Conservation (phyloP, 352 stramenopile genomes). For the Phytophthora ohioensis region DNA sequence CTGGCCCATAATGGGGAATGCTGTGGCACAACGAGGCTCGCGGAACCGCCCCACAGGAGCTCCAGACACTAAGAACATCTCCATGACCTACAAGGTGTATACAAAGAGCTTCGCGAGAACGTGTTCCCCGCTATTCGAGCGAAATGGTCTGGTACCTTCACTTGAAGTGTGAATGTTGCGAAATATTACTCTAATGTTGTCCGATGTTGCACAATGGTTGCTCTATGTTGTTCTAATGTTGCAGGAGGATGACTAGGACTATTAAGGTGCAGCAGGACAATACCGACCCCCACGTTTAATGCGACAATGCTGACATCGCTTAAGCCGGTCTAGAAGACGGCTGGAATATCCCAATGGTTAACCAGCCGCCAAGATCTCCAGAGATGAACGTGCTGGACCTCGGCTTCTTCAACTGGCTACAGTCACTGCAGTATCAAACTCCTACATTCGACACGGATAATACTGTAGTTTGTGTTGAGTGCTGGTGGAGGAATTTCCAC, state of each 20-base stretch:
- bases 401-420: not conserved
- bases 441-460: not conserved
- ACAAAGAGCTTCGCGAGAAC: conserved; percentile 4
- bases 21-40: not conserved
- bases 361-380: conserved; percentile 1
- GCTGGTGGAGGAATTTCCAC: too few species aligned
- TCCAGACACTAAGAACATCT: not conserved
- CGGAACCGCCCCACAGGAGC: conserved; percentile 2
- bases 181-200: not conserved
- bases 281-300: not conserved
- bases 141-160: not conserved
- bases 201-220: not conserved
- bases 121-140: conserved; percentile 16
- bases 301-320: conserved; percentile 6
- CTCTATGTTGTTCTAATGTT: not conserved
- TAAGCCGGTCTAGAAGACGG: not conserved
- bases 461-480: too few species aligned
- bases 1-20: conserved; percentile 15
- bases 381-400: conserved; percentile 1
- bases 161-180: not conserved
- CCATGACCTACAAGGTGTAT: not conserved
- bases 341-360: conserved; percentile 5
- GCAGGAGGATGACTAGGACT: not conserved
- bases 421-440: not conserved
- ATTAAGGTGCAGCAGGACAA: conserved; percentile 9